These are phyloP conservation scores for Chytridium lagenaria DNA, from an alignment of 371 early-diverging fungal species.

Conservation along the genomic window DNA sequence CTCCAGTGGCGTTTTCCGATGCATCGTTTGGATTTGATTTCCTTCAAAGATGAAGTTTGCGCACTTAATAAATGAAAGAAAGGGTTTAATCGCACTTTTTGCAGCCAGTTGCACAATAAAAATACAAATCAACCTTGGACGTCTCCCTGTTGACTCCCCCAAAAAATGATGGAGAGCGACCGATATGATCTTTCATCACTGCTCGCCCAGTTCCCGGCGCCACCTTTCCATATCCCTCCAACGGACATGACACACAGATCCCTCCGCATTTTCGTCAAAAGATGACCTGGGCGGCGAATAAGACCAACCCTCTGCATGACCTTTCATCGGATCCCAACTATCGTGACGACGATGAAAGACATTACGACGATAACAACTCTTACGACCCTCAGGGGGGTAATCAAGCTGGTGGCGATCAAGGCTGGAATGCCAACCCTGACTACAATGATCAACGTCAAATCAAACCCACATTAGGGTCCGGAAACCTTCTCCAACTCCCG, in stretches of 20 bases:
- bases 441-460: not conserved
- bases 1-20: not conserved
- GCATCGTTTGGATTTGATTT: not conserved
- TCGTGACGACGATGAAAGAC: no score
- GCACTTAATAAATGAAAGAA: no score
- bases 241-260: constrained; percentile 1
- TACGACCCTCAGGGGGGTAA: not conserved
- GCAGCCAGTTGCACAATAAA: no score
- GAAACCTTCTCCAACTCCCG: not conserved
- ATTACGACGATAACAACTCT: no score
- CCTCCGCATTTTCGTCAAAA: constrained; percentile 7
- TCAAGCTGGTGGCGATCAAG: not conserved
- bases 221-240: constrained; percentile 14
- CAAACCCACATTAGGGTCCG: not conserved
- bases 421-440: not conserved
- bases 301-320: constrained; percentile 12
- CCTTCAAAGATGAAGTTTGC: not conserved
- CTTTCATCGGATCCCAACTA: not conserved
- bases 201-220: constrained; percentile 1
- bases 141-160: no score
- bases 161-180: not conserved
- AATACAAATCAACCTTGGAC: no score
- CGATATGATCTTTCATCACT: constrained; percentile 3
- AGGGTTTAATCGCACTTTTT: no score
- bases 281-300: not conserved